Evolutionary conservation across 768 basidiomycete species (phyloP).

Genomic region (Coprinopsis marcescibilis): DNA sequence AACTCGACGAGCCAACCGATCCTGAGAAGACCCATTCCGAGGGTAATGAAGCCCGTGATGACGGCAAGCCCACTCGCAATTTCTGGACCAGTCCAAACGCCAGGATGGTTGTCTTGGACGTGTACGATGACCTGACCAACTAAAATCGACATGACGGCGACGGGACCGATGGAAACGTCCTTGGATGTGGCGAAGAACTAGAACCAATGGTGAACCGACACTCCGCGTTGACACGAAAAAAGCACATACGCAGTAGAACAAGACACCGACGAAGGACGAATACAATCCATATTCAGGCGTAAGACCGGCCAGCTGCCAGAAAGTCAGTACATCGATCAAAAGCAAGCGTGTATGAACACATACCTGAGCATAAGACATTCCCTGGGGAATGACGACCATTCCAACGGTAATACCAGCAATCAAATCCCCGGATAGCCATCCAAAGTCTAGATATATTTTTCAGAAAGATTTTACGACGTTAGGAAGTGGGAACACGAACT

Average conservation of each 20-base stretch:
- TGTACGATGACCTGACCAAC: constrained; percentile 73
- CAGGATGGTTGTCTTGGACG: constrained; percentile 49
- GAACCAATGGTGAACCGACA: neutral
- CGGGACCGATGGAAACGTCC: constrained; percentile 98
- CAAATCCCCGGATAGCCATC: constrained; percentile 82
- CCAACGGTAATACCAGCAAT: constrained; percentile 93
- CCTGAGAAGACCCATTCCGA: constrained; percentile 83
- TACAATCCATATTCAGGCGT: constrained; percentile 88
- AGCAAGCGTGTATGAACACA: neutral
- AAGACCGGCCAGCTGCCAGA: constrained; percentile 70
- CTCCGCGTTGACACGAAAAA: neutral
- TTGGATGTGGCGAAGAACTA: constrained; percentile 96
- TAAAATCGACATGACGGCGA: constrained; percentile 96
- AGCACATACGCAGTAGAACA: constrained; percentile 70
- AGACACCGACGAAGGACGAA: constrained; percentile 85
- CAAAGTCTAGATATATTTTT: constrained; percentile 43
- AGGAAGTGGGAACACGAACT: constrained; percentile 41
- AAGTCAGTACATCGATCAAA: neutral
- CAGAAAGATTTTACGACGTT: neutral
- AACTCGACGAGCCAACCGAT: constrained; percentile 95
- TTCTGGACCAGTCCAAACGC: constrained; percentile 56
- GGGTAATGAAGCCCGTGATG: constrained; percentile 85
- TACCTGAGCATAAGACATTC: constrained; percentile 84
- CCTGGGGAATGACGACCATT: constrained; percentile 91
- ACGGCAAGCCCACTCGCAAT: constrained; percentile 86